Evolutionary conservation across 352 stramenopile genomes (phyloP), one percentile per base, ranked within the genome.

Genomic region (Peronospora tabacina): DNA sequence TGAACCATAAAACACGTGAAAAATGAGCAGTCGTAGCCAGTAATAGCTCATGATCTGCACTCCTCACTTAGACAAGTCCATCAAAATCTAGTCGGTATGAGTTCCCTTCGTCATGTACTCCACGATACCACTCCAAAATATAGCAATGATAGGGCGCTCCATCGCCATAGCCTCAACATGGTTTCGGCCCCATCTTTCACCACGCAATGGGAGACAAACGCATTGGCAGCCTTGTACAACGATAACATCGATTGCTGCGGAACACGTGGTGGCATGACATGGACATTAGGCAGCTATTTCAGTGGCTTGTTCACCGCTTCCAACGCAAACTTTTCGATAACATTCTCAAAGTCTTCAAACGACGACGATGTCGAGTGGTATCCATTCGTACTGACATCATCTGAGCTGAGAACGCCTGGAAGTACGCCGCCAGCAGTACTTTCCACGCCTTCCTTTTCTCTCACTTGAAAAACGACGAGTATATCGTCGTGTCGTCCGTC

Each of bases 81-180:
- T 92, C 71, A 49, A 92, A 88, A 3, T 66, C 45, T 12, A 95
- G 54, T 9, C 78, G 84, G 40, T 91, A 95, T 36, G 82, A 90
- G 55, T 95, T 95, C 12, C 64, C 15, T 87, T 55, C 1, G 80
- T 94, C 82, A 95, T 93, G 55, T 87, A 95, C 45, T 94, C 84
- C 4, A 82, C 92, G 1, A 81, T 84, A 9, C 90, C 90, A 44
- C 82, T 95, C 83, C 87, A 98, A 55, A 91, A 95, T 7, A 88
- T 97, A 12, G 88, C 85, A 28, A 97, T 91, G 4, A 97, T 63
- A 11, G 88, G 85, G 19, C 87, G 55, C 5, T 70, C 88, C 82
- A 95, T 97, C 3, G 85, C 71, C 92, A 98, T 97, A 7, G 90
- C 90, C 49, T 98, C 92, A 1, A 96, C 85, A 49, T 97, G 87